These are phyloP conservation scores for Saccharomycopsis selenospora DNA, from an alignment of 805 yeast genomes.

Conservation along the genomic window DNA sequence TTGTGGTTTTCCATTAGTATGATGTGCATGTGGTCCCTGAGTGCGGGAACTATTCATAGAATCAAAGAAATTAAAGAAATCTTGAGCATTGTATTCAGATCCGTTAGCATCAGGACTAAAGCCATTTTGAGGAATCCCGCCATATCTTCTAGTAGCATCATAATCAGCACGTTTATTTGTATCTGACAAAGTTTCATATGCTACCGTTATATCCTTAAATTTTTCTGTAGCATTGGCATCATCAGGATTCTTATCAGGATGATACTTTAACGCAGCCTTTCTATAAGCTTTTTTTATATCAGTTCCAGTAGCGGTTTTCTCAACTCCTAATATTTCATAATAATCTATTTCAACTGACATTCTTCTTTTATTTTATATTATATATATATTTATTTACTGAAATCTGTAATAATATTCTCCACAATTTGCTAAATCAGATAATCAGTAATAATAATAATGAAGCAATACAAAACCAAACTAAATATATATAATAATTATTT, in stretches of 20 bases:
- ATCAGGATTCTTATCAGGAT: constrained; percentile 80
- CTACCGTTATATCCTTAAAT: constrained; percentile 79
- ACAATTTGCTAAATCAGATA: too few relatives aligned
- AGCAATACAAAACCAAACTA: too few relatives aligned
- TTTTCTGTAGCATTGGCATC: constrained; percentile 63
- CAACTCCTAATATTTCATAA: constrained; percentile 68
- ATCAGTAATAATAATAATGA: too few relatives aligned
- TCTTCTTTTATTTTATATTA: too few relatives aligned
- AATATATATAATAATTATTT: too few relatives aligned
- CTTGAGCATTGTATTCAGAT: constrained; percentile 56
- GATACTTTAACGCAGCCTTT: constrained; percentile 71
- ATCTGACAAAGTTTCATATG: constrained; percentile 77
- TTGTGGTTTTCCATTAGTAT: constrained; percentile 12
- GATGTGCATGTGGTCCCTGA: constrained; percentile 11
- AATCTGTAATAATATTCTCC: too few relatives aligned
- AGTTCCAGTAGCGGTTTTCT: constrained; percentile 50
- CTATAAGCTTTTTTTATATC: constrained; percentile 85
- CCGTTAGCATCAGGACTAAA: constrained; percentile 25
- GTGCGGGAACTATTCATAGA: constrained; percentile 31
- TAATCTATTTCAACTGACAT: constrained; percentile 21
- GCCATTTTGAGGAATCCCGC: background rate
- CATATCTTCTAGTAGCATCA: constrained; percentile 31
- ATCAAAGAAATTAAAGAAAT: constrained; percentile 66
- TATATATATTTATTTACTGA: too few relatives aligned
- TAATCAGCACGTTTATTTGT: constrained; percentile 53